Evolutionary conservation across 2,329 filamentous ascomycete species (phyloP), one percentile per base, ranked within the genome.

Genomic region (Microascus cirrosus): DNA sequence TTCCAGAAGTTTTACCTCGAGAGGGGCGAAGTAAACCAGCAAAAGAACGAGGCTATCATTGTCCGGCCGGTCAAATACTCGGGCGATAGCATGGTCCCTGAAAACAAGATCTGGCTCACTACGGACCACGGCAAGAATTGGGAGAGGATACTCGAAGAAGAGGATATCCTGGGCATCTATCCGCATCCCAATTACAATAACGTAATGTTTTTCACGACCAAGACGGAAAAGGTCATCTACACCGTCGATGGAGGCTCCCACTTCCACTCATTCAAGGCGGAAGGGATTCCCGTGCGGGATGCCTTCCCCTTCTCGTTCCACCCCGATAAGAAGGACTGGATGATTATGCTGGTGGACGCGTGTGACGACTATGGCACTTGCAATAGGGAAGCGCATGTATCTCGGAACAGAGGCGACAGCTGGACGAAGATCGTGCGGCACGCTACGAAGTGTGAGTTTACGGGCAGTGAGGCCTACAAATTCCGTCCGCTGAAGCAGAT

Each of bases 41-140:
- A 80, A 10, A 75, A 77, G 15, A 89, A 93, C 64, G 93, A 97
- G 72, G 93, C 81, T 20, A 73, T 87, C 62, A 79, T 87, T 61
- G 76, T 79, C 59, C 75, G 79, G 28, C 77, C 78, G 2, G 72
- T 73, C 24, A 70, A 69, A 18, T 64, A 67, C 32, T 59, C 60
- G n/a, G 61, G 68, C 4, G 66, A 65, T 34, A 56, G 32, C 13
- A 62, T 69, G 53, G 63, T 66, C 28, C 63, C 69, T 36, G 77
- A 79, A 76, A 60, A 86, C 76, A 56, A 78, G 60, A 79, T 95
- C 20, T 91, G 80, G 71, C 79, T 95, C 58, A 89, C 89, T 0
- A 82, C 85, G 57, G 85, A 99, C 67, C 93, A 96, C 66, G 94
- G 94, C 66, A 95, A 95, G 73, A 85, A 74, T 1, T 99, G 94